Evolutionary conservation across 2,329 filamentous ascomycete species (phyloP).

Genomic region (Aspergillus proliferans): DNA sequence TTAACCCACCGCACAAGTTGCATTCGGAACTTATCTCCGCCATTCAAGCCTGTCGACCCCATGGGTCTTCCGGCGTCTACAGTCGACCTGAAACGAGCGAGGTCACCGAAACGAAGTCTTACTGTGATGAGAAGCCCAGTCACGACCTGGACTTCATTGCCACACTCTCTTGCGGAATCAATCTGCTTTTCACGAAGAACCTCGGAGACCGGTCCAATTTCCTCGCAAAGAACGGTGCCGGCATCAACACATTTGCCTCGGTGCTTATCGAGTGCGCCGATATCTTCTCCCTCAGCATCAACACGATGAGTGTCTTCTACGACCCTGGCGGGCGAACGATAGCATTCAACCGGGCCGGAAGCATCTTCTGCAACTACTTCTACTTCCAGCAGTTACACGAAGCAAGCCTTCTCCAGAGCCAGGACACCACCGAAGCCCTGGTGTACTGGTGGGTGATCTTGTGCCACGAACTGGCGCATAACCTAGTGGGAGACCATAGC

Average conservation of each 20-base stretch:
- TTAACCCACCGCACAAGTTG: constrained; percentile 36
- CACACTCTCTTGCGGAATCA: constrained; percentile 64
- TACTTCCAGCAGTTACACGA: constrained; percentile 79
- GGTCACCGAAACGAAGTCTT: constrained; percentile 75
- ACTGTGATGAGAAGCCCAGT: constrained; percentile 72
- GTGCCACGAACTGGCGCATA: constrained; percentile 93
- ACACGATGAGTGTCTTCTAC: constrained; percentile 78
- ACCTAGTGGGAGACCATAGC: constrained; percentile 73
- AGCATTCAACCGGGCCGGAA: constrained; percentile 82
- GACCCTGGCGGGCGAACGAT: constrained; percentile 75
- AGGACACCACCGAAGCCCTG: constrained; percentile 59
- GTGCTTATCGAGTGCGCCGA: constrained; percentile 63
- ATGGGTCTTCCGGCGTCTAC: constrained; percentile 69
- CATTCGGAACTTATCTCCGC: constrained; percentile 60
- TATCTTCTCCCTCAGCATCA: constrained; percentile 65
- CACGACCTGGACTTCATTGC: constrained; percentile 68
- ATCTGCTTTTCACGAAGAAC: constrained; percentile 62
- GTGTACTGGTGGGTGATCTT: constrained; percentile 95
- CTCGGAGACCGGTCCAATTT: constrained; percentile 51
- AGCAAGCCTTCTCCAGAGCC: constrained; percentile 37
- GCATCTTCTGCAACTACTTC: constrained; percentile 87
- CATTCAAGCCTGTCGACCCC: constrained; percentile 68
- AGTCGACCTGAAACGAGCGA: constrained; percentile 63
- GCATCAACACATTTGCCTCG: constrained; percentile 63
- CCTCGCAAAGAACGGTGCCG: constrained; percentile 52